These are phyloP conservation scores for Fusarium beomiforme DNA, from an alignment of 2,329 filamentous ascomycete species.

Conservation along the genomic window DNA sequence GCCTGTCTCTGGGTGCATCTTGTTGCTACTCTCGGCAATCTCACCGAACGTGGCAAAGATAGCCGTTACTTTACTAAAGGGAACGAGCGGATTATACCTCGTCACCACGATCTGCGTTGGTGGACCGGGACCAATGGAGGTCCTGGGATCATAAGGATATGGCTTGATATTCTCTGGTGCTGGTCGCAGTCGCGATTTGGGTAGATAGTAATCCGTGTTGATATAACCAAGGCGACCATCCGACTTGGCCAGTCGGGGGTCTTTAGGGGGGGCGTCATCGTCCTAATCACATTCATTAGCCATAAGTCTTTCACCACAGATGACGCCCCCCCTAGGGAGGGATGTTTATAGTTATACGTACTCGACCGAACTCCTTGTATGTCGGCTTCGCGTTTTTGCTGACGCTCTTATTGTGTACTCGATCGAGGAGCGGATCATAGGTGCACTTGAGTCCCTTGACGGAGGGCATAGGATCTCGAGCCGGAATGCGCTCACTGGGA, in stretches of 20 bases:
- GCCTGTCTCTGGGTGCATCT: constrained; percentile 93
- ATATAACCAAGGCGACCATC: constrained; percentile 73
- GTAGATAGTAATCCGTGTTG: constrained; percentile 74
- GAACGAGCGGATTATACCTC: constrained; percentile 92
- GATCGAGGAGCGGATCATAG: constrained; percentile 69
- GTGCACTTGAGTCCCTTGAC: constrained; percentile 67
- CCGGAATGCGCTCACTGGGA: constrained; percentile 57
- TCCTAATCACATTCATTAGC: constrained; percentile 74
- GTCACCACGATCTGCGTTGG: constrained; percentile 91
- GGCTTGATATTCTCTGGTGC: constrained; percentile 83
- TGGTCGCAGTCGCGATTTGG: constrained; percentile 75
- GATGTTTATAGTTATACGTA: constrained; percentile 65
- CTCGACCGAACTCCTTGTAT: constrained; percentile 72
- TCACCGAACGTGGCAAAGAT: constrained; percentile 86
- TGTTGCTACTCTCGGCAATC: constrained; percentile 90
- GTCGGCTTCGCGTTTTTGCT: constrained; percentile 68
- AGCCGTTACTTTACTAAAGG: constrained; percentile 79
- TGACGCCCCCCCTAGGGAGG: constrained; percentile 66
- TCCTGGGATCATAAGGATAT: constrained; percentile 82
- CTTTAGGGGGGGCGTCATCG: constrained; percentile 81
- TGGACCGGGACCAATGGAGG: constrained; percentile 88
- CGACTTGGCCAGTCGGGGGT: constrained; percentile 79
- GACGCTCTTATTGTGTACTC: constrained; percentile 58
- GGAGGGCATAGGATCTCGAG: constrained; percentile 65
- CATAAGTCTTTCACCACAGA: constrained; percentile 61